Evolutionary conservation across 2,329 filamentous ascomycete species (phyloP), one percentile per base, ranked within the genome.

Genomic region (Plectosphaerella sp.): DNA sequence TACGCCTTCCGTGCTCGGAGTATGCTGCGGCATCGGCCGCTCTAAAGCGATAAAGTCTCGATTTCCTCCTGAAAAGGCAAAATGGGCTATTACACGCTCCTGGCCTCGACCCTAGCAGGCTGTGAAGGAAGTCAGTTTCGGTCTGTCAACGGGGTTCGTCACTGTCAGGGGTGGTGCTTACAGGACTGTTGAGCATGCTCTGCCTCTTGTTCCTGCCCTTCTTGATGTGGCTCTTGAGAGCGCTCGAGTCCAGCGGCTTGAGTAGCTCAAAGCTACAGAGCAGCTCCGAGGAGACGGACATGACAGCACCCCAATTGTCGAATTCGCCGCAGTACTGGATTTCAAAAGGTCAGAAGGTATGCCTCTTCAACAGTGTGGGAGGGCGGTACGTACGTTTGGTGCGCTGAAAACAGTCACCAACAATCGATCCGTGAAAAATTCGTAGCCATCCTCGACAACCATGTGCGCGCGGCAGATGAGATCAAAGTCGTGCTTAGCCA

Each of bases 381-480:
- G 47, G 11, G 28, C n/a, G 36, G 25, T 12, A 80, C 90, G 81
- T 77, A 96, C 91, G 65, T 99, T 99, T 24, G 94, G 94, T 48
- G 94, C 94, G 57, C 91, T 97, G 68, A 99, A 99, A 1, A 99
- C 93, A 2, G 94, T 99, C 45, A 99, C 94, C 54, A 99, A 72
- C 45, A 97, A 88, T 53, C 94, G 82, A 67, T 99, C 94, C 56
- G 89, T 96, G 70, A 97, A 99, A 71, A 99, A 99, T 65, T 99
- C 94, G 71, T 99, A 99, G 11, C 94, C 94, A 67, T 99, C 94
- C 70, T 99, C 94, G 20, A 99, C 94, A 49, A 99, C 94, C 94
- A 97, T 97, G 73, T 99, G 94, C 47, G 94, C 94, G 59, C 94
- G 87, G 68, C 94, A 99, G 49, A 99, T 93, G 48, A 99, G 76